Evolutionary conservation across 352 stramenopile genomes (phyloP).

Genomic region (Pythium brachiatum): DNA sequence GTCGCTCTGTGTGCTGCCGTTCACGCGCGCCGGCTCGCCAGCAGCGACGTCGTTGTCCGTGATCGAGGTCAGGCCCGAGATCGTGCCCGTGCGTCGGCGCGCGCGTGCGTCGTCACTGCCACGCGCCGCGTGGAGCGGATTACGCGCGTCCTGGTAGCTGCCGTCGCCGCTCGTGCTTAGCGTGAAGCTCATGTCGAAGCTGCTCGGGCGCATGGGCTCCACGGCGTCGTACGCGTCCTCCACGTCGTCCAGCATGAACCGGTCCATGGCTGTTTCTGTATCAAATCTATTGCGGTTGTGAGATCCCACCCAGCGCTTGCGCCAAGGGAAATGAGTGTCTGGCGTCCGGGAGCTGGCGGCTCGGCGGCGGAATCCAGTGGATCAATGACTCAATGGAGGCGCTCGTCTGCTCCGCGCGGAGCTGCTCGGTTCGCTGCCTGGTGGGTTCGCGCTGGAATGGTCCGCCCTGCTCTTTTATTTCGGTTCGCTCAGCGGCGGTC

Average conservation of each 20-base stretch:
- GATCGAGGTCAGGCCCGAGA: slow-evolving; percentile 29
- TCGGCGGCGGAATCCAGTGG: no score
- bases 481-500: background rate
- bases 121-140: slow-evolving; percentile 19
- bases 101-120: slow-evolving; percentile 22
- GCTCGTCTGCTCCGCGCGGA: no score
- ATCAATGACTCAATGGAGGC: no score
- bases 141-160: slow-evolving; percentile 22
- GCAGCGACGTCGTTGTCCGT: slow-evolving; percentile 21
- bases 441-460: slow-evolving; percentile 6
- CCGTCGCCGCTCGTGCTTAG: slow-evolving; percentile 40
- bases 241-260: slow-evolving; percentile 77
- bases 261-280: slow-evolving; percentile 52
- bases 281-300: background rate
- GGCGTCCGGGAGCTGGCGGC: no score
- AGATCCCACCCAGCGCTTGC: no score
- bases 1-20: slow-evolving; percentile 21
- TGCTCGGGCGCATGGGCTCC: slow-evolving; percentile 84
- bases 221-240: slow-evolving; percentile 79
- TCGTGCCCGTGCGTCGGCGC: slow-evolving; percentile 16
- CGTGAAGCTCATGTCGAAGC: slow-evolving; percentile 87
- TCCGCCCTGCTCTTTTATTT: slow-evolving; percentile 12
- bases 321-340: no score
- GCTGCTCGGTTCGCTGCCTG: background rate
- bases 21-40: slow-evolving; percentile 15